These are phyloP conservation scores for Silene conica DNA, from an alignment of 148 eudicot genomes.

Conservation along the genomic window DNA sequence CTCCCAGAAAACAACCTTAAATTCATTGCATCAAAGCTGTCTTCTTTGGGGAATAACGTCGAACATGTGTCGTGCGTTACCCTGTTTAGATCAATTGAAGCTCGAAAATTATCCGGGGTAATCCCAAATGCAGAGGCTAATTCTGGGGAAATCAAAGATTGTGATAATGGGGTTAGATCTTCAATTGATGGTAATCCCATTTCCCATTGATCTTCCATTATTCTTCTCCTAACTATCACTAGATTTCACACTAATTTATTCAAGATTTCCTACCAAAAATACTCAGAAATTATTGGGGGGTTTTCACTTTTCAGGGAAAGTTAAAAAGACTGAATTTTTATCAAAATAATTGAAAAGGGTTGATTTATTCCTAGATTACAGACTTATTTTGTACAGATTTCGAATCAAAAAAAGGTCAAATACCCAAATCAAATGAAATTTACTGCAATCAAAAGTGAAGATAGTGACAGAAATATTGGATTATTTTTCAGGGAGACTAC, in stretches of 20 bases:
- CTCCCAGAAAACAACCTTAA: slow-evolving; percentile 29
- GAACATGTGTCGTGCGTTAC: slow-evolving; percentile 22
- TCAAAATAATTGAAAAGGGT: background rate
- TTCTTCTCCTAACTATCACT: too few species aligned
- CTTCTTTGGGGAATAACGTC: slow-evolving; percentile 33
- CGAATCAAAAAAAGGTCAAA: background rate
- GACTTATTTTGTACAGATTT: background rate
- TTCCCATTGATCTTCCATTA: slow-evolving; percentile 34
- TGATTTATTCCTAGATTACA: background rate
- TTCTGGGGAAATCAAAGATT: slow-evolving; percentile 37
- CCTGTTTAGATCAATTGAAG: slow-evolving; percentile 22
- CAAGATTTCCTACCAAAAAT: background rate
- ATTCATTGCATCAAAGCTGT: slow-evolving; percentile 22
- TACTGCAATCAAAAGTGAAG: background rate
- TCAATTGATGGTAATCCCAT: slow-evolving; percentile 28
- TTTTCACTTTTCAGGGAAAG: background rate
- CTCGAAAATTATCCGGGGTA: slow-evolving; percentile 16
- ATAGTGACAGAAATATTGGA: background rate
- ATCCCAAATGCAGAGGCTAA: slow-evolving; percentile 37
- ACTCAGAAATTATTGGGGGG: background rate
- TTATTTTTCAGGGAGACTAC: background rate
- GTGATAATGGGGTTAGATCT: slow-evolving; percentile 36
- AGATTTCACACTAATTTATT: background rate
- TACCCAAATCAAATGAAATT: too few species aligned
- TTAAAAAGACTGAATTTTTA: slow-evolving; percentile 5